Evolutionary conservation across 108 stramenopile species (phyloP).

Genomic region (Heterococcus sp.): DNA sequence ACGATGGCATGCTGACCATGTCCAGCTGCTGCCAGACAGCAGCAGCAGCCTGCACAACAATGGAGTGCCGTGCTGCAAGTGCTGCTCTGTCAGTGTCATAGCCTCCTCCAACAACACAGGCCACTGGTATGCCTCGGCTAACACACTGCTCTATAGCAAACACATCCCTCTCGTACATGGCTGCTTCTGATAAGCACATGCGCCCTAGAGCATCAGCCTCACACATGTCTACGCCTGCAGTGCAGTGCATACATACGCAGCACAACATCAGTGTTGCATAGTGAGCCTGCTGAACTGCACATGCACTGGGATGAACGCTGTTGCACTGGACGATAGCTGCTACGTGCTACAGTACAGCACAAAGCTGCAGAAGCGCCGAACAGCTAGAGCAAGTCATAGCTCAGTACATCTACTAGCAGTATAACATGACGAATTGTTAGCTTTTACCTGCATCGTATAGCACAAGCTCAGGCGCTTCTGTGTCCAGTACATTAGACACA

Average conservation of each 20-base stretch:
- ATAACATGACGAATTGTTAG: not conserved
- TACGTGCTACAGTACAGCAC: not conserved
- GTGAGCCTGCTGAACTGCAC: no score
- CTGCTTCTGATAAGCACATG: slow-evolving; percentile 4
- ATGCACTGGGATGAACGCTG: no score
- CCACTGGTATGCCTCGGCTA: slow-evolving; percentile 7
- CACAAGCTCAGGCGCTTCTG: slow-evolving; percentile 4
- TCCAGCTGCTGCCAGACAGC: slow-evolving; percentile 8
- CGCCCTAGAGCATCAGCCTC: no score
- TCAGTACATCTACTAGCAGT: not conserved
- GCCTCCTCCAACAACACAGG: slow-evolving; percentile 29
- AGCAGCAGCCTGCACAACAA: slow-evolving; percentile 10
- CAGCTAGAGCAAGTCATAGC: no score
- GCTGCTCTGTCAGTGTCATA: slow-evolving; percentile 3
- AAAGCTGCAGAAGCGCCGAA: not conserved
- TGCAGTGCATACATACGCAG: no score
- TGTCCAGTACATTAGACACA: not conserved
- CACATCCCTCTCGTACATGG: slow-evolving; percentile 2
- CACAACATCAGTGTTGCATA: no score
- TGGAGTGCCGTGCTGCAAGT: slow-evolving; percentile 7
- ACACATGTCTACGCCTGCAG: no score
- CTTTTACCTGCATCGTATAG: slow-evolving; percentile 25
- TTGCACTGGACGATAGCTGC: no score
- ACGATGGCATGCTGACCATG: no score
- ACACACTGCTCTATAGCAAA: slow-evolving; percentile 12